Percentiles rank a stretch among this genome's conserved stretches.
These are phyloP conservation scores for Platismatia glauca DNA, from an alignment of 495 filamentous ascomycete genomes.

Conservation along the genomic window DNA sequence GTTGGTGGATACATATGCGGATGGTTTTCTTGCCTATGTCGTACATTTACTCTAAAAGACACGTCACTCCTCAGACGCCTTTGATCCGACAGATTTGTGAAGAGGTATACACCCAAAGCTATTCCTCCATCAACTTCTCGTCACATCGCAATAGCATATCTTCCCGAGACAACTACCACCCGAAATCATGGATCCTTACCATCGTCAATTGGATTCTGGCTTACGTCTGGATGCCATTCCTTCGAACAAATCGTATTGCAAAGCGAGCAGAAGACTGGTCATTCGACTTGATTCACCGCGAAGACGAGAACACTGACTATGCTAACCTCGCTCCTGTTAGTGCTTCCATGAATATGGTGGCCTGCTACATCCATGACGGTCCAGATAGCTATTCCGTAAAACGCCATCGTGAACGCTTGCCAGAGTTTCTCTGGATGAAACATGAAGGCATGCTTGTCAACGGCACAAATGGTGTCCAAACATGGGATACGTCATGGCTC, in stretches of 20 bases:
- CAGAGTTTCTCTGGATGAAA: slow-evolving; percentile 90
- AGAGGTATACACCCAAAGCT: slow-evolving; percentile 77
- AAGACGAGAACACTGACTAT: slow-evolving; percentile 87
- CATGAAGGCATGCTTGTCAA: slow-evolving; percentile 88
- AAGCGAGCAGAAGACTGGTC: slow-evolving; percentile 66
- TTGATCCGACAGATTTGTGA: slow-evolving; percentile 63
- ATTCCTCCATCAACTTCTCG: slow-evolving; percentile 66
- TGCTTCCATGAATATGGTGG: slow-evolving; percentile 75
- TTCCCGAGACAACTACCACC: slow-evolving; percentile 78
- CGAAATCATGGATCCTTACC: slow-evolving; percentile 77
- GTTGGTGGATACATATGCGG: slow-evolving; percentile 98
- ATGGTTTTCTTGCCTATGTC: slow-evolving; percentile 89
- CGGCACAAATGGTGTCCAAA: slow-evolving; percentile 93
- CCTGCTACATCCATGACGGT: slow-evolving; percentile 75
- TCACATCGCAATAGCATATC: slow-evolving; percentile 75
- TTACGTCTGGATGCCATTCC: slow-evolving; percentile 66
- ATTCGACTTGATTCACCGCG: slow-evolving; percentile 69
- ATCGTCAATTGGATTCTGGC: slow-evolving; percentile 64
- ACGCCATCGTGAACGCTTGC: slow-evolving; percentile 67
- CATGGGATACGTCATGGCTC: slow-evolving; percentile 87
- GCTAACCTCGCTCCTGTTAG: slow-evolving; percentile 84
- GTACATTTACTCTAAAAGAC: slow-evolving; percentile 75
- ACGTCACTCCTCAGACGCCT: slow-evolving; percentile 60
- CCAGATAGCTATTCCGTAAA: slow-evolving; percentile 65
- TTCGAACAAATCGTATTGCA: slow-evolving; percentile 49